These are phyloP conservation scores for Rhinocladiella similis DNA, from an alignment of 2,329 filamentous ascomycete genomes.

Conservation along the genomic window DNA sequence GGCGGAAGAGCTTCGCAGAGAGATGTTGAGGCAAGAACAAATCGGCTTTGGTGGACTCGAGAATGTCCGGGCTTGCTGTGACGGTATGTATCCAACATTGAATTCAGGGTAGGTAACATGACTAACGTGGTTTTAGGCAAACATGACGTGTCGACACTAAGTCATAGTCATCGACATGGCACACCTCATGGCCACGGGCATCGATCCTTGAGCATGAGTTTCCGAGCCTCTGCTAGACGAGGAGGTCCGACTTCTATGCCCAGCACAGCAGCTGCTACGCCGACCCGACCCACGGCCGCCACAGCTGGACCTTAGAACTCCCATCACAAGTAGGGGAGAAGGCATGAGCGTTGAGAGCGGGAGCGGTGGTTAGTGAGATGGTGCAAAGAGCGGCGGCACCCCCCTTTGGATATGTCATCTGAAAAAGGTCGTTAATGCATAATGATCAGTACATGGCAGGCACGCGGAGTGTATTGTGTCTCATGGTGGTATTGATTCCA, in stretches of 20 bases:
- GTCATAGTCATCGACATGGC: conserved; percentile 24
- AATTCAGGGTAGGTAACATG: background rate
- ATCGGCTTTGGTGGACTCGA: conserved; percentile 77
- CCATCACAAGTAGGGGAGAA: background rate
- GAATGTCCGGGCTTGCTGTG: conserved; percentile 95
- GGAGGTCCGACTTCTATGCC: conserved; percentile 17
- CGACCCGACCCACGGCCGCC: background rate
- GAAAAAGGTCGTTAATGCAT: background rate
- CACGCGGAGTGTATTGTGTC: background rate
- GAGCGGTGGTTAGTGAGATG: background rate
- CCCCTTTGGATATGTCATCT: background rate
- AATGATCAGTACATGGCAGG: background rate
- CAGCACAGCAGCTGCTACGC: conserved; percentile 5
- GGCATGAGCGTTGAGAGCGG: background rate
- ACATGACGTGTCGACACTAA: conserved; percentile 28
- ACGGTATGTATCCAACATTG: conserved; percentile 63
- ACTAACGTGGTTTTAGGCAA: conserved; percentile 23
- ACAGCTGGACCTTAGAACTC: background rate
- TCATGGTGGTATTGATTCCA: background rate
- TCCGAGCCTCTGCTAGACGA: conserved; percentile 22
- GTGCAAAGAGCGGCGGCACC: background rate
- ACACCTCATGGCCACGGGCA: conserved; percentile 12
- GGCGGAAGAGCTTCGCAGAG: conserved; percentile 76
- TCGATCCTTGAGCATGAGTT: conserved; percentile 22
- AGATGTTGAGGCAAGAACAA: conserved; percentile 69